Conservation (phyloP, 495 filamentous ascomycete species). For the Neurospora sp. region DNA sequence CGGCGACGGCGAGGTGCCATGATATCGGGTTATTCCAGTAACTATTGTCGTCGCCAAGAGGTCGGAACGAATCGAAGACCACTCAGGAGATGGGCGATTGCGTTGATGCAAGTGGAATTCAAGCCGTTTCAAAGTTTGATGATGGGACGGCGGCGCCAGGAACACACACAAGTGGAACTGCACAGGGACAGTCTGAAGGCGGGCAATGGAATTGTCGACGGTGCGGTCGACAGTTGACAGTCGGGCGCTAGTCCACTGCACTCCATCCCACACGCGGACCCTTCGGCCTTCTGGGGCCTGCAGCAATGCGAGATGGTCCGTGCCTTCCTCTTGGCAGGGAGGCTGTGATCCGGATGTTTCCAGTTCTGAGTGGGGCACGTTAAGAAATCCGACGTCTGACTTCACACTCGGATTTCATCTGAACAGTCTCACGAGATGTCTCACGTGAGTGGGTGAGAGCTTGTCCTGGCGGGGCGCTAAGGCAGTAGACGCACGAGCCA, state of each 20-base stretch:
- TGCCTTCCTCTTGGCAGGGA: constrained; percentile 20
- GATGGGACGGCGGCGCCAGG: neutral
- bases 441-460: neutral
- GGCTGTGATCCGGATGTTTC: constrained; percentile 11
- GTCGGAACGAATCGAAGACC: neutral
- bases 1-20: constrained; percentile 27
- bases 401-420: neutral
- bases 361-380: neutral
- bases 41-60: neutral
- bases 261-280: constrained; percentile 15
- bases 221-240: neutral
- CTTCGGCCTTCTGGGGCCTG: constrained; percentile 14
- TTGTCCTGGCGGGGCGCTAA: neutral
- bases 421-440: neutral
- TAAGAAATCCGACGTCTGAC: neutral
- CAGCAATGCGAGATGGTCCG: constrained; percentile 11
- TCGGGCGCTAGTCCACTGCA: neutral
- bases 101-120: neutral
- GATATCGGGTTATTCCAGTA: constrained; percentile 3
- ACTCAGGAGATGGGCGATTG: neutral
- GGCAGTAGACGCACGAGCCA: neutral
- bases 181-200: neutral
- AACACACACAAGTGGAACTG: neutral
- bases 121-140: neutral
- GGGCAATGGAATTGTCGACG: neutral